Percentiles rank a stretch among this genome's conserved stretches.
Evolutionary conservation across 441 rosid genomes (phyloP).

Genomic region (Bocquillonia castaneifolia): DNA sequence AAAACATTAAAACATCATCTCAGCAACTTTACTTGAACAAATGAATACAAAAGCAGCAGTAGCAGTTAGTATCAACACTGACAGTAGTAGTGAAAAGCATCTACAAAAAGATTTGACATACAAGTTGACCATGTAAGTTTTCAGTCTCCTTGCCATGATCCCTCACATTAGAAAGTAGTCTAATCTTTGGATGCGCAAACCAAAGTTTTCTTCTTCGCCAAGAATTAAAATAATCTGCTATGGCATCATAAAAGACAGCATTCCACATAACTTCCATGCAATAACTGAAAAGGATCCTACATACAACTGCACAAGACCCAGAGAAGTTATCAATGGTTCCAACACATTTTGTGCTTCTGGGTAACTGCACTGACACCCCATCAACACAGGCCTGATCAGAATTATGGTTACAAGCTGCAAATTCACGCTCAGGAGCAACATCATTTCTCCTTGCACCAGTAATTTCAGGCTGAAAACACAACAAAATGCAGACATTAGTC

Average conservation of each 20-base stretch:
- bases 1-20: slow-evolving; percentile 30
- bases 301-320: slow-evolving; percentile 51
- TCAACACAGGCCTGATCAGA: slow-evolving; percentile 22
- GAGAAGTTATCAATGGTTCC: slow-evolving; percentile 71
- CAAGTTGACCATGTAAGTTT: slow-evolving; percentile 32
- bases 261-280: slow-evolving; percentile 91
- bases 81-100: background rate
- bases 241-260: slow-evolving; percentile 70
- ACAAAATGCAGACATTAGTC: background rate
- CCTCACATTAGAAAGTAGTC: slow-evolving; percentile 23
- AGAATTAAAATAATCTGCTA: slow-evolving; percentile 45
- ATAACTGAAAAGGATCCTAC: slow-evolving; percentile 54
- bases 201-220: slow-evolving; percentile 79
- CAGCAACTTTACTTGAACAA: slow-evolving; percentile 12
- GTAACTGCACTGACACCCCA: slow-evolving; percentile 25
- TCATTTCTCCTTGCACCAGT: slow-evolving; percentile 21
- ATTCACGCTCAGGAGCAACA: slow-evolving; percentile 30
- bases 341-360: slow-evolving; percentile 48
- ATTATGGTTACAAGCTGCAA: slow-evolving; percentile 27
- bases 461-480: slow-evolving; percentile 50
- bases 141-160: slow-evolving; percentile 27
- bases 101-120: slow-evolving; percentile 26
- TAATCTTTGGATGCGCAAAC: slow-evolving; percentile 40
- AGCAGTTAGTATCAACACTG: background rate
- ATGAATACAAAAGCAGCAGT: background rate